phyloP scores from a whole-genome alignment of 192 early-diverging fungal genomes.

The Ambispora gerdemannii region DNA sequence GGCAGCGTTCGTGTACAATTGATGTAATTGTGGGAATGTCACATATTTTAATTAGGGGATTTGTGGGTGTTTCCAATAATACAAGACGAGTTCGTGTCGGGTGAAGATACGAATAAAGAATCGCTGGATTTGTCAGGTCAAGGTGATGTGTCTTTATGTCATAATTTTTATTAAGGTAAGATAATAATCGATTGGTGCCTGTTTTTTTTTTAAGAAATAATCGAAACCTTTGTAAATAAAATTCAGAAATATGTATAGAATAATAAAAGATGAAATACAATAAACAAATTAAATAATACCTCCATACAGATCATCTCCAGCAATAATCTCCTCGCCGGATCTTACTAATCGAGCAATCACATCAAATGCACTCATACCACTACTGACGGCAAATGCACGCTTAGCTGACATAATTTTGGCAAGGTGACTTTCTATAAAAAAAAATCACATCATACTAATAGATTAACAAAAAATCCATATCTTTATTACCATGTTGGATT shows the following conservation, averaged over 20 bases:
- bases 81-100: conserved; percentile 80
- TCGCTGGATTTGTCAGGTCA: conserved; percentile 73
- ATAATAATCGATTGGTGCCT: conserved; percentile 91
- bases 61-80: conserved; percentile 92
- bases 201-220: background rate
- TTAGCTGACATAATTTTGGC: conserved; percentile 92
- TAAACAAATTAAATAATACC: conserved; percentile 53
- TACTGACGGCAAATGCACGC: conserved; percentile 80
- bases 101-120: conserved; percentile 62
- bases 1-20: conserved; percentile 70
- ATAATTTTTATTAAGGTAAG: conserved; percentile 72
- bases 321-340: conserved; percentile 86
- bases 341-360: conserved; percentile 85
- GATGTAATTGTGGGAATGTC: conserved; percentile 79
- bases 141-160: conserved; percentile 86
- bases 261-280: conserved; percentile 31
- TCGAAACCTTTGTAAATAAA: background rate
- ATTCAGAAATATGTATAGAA: background rate
- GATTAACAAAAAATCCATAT: background rate
- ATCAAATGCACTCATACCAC: conserved; percentile 94
- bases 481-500: background rate
- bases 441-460: background rate
- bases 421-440: conserved; percentile 74
- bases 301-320: conserved; percentile 96
- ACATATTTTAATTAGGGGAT: conserved; percentile 92